Base-by-base conservation (phyloP, 202 grass and related monocot genomes). In the Hordeum pubiflorum region DNA sequence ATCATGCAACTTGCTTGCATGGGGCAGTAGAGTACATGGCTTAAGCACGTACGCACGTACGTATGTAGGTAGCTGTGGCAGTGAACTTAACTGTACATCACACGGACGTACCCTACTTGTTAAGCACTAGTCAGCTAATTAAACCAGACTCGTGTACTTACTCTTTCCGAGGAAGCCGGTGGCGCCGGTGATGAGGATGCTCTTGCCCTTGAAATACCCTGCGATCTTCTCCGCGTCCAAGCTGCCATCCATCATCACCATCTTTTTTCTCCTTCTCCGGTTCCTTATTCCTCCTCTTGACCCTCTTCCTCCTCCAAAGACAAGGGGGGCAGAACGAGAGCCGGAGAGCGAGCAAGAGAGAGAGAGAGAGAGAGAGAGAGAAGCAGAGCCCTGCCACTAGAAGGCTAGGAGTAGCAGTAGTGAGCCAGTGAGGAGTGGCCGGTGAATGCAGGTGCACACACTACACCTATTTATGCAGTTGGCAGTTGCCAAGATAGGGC, bases 91-190 rank as follows among this genome's bases (percentile, higher is more conserved):
- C n/a, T 48, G 14, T 29, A 29, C 27, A 43, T 44, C 14, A 67
- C 34, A 44, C 5, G 10, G 27, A 29, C 27, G 27, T 39, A 58
- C 56, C 3, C n/a, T 38, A 20, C 34, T 66, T 67, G 32, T 11
- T 29, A 63, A 22, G 15, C 26, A 6, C 0, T 10, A 17, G 46
- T 50, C 5, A 15, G 46, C 46, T 50, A 17, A 50, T 0, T 67
- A 22, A 22, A 10, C 4, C 20, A 11, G 11, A 68, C 18, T 39
- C 3, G 20, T 44, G 12, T 5, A 81, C 86, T 15, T 90, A 97
- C 94, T 92, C 83, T 94, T 97, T 26, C 87, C 94, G 27, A 97
- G 87, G 61, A 97, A 97, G 7, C 94, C 94, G 8, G 94, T 97
- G 23, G 91, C 80, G n/a, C 94, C 94, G 18, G 91, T 97, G 81